Evolutionary conservation across 345 rosid genomes (phyloP).

Genomic region (Adansonia digitata): DNA sequence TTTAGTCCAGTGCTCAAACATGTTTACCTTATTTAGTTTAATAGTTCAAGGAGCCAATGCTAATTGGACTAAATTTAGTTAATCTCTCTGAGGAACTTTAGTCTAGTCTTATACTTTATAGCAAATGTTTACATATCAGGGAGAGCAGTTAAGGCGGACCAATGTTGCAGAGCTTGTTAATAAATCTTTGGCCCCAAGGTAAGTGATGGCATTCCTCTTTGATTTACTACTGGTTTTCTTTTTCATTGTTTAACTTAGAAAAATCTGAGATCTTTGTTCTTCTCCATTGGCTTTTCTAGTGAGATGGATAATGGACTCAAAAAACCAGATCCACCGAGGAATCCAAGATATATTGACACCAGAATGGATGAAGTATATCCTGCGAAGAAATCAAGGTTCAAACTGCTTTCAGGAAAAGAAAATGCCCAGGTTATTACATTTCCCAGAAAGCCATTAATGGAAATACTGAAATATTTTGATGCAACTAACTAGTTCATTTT

Average conservation of each 20-base stretch:
- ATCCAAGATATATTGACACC: conserved; percentile 62
- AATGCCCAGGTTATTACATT: conserved; percentile 51
- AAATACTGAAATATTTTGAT: neutral
- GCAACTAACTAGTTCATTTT: conserved; percentile 9
- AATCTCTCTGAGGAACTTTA: neutral
- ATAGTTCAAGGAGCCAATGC: neutral
- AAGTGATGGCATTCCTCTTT: neutral
- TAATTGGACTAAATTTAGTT: neutral
- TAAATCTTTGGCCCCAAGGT: conserved; percentile 53
- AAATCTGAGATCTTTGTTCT: conserved; percentile 12
- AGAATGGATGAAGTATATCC: conserved; percentile 78
- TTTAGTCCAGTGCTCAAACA: neutral
- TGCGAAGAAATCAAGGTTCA: conserved; percentile 66
- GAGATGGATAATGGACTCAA: conserved; percentile 39
- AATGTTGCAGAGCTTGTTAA: conserved; percentile 45
- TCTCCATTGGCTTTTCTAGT: conserved; percentile 17
- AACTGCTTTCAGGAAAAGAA: conserved; percentile 53
- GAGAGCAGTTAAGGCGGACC: conserved; percentile 70
- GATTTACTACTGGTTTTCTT: neutral
- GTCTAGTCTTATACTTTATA: neutral
- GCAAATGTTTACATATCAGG: conserved; percentile 35
- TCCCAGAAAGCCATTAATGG: neutral
- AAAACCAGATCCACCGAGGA: conserved; percentile 45
- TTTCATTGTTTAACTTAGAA: neutral
- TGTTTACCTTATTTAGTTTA: neutral